Evolutionary conservation across 1,139 yeast genomes (phyloP), one percentile per base, ranked within the genome.

Genomic region (Saccharomycopsis crataegensis): DNA sequence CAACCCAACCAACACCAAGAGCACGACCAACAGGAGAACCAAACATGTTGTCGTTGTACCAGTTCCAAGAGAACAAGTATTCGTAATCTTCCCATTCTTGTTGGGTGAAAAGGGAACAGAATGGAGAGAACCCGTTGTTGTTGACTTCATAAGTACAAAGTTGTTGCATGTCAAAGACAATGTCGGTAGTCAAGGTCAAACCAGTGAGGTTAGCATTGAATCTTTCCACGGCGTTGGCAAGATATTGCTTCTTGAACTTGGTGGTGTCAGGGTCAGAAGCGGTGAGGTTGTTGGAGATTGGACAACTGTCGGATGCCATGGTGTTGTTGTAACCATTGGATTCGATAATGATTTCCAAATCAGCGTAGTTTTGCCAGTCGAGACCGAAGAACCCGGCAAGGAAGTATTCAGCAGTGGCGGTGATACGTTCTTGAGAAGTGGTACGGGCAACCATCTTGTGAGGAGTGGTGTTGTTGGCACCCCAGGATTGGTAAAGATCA

Each of bases 81-180:
- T 64, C 62, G 57, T 64, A 61, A 44, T 60, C 58, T 40, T 67
- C 60, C 59, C 61, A 66, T 55, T 68, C 71, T 41, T 67, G 65
- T 51, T 63, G 62, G 46, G 67, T 62, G 60, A 68, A 67, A 32
- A 68, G 58, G 34, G 59, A 59, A 52, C 71, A 67, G 53, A 67
- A 63, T 16, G 63, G 64, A 32, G 68, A 64, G 46, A 60, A 60
- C 8, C 70, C 71, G 42, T 59, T 59, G 16, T 63, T 65, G 58
- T 64, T 65, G 53, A 64, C 59, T 52, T 68, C 71, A 57, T 64
- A 68, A 11, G 70, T 68, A 60, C 71, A 68, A 57, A 66, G 56
- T 37, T 58, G 58, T 57, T 67, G 67, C 56, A 68, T 54, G 34
- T 58, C 58, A 32, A 52, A 53, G 37, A 67, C 62, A 42, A 67